Evolutionary conservation across 164 flowering plant genomes (phyloP), one percentile per base, ranked within the genome.

Genomic region (Stephania yunnanensis): DNA sequence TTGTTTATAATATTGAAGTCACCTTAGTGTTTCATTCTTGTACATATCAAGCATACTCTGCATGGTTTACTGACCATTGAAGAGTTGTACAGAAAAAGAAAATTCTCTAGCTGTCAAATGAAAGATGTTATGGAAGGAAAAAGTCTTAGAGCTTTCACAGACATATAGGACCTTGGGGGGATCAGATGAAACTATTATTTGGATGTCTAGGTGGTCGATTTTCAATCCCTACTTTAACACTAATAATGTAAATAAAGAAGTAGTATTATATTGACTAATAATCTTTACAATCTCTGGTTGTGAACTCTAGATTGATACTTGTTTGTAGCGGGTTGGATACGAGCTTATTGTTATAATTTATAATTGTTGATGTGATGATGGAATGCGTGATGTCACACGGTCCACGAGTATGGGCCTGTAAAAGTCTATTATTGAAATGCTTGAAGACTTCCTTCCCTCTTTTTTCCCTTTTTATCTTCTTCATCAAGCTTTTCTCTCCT

Each of bases 161-260:
- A 36, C 25, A 25, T 36, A 36, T 61, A 61, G 65, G 65, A 58
- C 65, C 25, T 58, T 58, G 10, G 10, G 53, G 9, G 53, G 20
- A 61, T 19, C 20, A 61, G 6, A 61, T 61, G 22, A 61, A 19
- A 19, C 13, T 4, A 10, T 58, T 6, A 17, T 58, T 13, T 58
- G 20, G 65, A 7, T 58, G 20, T 58, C n/a, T n/a, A 58, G 65
- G n/a, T 15, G 65, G 17, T 20, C 7, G 66, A 17, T 61, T 61
- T 17, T 61, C 29, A 1, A 61, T 61, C 25, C 22, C 8, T 61
- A 61, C 29, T 61, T 61, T 61, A 61, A 19, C 55, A 10, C 55
- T 10, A 65, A 44, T 20, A 71, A 72, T 65, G 73, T 44, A 71
- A 73, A 55, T 13, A 29, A 66, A 5, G 69, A 66, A 5, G 69